phyloP scores from a whole-genome alignment of 352 stramenopile species.

The Pythium utonaiense region DNA sequence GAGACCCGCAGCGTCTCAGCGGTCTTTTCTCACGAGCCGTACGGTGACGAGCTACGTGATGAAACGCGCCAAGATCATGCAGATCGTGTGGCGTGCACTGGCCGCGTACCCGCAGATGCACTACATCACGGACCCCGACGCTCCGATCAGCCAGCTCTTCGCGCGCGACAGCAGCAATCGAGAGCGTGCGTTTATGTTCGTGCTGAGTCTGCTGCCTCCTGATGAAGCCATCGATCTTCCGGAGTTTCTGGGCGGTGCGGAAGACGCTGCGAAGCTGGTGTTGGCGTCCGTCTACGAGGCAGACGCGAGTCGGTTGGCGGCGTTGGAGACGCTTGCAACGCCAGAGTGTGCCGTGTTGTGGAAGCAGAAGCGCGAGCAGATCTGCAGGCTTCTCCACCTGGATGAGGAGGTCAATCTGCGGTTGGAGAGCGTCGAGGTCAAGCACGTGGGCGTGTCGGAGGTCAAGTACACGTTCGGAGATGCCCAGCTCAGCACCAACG shows the following conservation, averaged over 20 bases:
- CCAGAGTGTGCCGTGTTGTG: conserved; percentile 23
- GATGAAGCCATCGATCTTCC: conserved; percentile 41
- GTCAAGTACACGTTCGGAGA: conserved; percentile 36
- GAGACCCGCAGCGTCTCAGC: not conserved
- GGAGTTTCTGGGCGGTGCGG: conserved; percentile 36
- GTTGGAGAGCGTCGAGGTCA: conserved; percentile 31
- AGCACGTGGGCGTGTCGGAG: conserved; percentile 23
- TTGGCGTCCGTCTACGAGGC: conserved; percentile 23
- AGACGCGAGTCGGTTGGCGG: not conserved
- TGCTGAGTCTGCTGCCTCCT: conserved; percentile 35
- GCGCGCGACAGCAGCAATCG: conserved; percentile 21
- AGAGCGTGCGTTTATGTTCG: conserved; percentile 46
- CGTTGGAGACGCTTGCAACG: conserved; percentile 24
- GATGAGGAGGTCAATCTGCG: conserved; percentile 17
- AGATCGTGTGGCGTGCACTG: conserved; percentile 33
- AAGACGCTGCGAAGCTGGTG: conserved; percentile 28
- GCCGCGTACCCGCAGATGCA: conserved; percentile 39
- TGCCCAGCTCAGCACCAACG: not conserved
- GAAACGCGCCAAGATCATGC: conserved; percentile 36
- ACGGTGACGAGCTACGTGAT: conserved; percentile 11
- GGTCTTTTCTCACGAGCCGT: conserved; percentile 6
- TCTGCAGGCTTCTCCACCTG: conserved; percentile 23
- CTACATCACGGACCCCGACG: conserved; percentile 27
- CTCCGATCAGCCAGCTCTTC: conserved; percentile 30
- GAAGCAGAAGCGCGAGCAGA: conserved; percentile 20